phyloP scores from a whole-genome alignment of 225 moss, liverwort and hornwort species.

The Sphagnum tenellum region DNA sequence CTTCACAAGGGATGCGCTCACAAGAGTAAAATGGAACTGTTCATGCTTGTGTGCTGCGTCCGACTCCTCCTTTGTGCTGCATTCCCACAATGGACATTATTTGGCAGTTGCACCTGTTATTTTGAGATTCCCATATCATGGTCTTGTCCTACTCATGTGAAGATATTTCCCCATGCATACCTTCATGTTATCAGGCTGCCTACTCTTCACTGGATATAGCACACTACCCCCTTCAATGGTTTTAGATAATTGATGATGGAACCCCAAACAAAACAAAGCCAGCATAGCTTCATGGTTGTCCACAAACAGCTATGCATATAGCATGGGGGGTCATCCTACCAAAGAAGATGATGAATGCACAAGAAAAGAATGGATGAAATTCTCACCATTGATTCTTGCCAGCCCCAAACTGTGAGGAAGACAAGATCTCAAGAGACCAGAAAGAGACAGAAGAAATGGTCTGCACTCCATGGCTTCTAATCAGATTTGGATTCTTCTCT shows the following conservation, averaged over 20 bases:
- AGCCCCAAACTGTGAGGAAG: conserved; percentile 3
- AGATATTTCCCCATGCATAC: no score
- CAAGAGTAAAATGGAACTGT: conserved; percentile 3
- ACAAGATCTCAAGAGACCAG: conserved; percentile 20
- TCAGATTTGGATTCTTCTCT: not conserved
- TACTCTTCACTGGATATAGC: no score
- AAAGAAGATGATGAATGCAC: not conserved
- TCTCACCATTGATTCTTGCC: conserved; percentile 19
- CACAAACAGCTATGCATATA: not conserved
- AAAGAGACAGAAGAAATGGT: conserved; percentile 22
- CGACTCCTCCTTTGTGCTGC: conserved; percentile 14
- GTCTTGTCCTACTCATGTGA: no score
- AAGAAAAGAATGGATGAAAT: not conserved
- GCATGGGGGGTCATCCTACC: not conserved
- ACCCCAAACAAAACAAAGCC: not conserved
- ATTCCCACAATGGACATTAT: not conserved
- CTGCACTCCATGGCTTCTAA: conserved; percentile 13
- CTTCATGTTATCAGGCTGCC: no score
- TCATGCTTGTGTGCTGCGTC: conserved; percentile 12
- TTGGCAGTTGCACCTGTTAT: not conserved
- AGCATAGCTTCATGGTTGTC: not conserved
- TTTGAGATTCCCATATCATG: not conserved
- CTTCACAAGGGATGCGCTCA: conserved; percentile 15
- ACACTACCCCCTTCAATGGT: not conserved
- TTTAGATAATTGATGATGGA: not conserved